phyloP scores from a whole-genome alignment of 257 asterid species.

The Fraxinus excelsior region DNA sequence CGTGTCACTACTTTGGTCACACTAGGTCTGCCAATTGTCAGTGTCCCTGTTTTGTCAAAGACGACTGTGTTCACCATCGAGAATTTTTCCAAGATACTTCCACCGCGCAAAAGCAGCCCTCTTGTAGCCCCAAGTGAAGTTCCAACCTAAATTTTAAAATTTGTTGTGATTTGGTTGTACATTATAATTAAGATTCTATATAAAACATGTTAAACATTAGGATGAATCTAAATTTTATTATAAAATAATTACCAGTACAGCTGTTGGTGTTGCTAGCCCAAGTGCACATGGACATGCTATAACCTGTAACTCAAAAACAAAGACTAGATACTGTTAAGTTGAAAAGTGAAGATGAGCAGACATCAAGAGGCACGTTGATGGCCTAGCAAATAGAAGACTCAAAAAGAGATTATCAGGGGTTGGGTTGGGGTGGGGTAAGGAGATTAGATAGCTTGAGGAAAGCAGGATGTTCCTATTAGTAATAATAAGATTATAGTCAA shows the following conservation, averaged over 20 bases:
- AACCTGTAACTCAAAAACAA: conserved; percentile 61
- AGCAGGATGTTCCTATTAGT: not conserved
- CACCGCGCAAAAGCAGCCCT: conserved; percentile 98
- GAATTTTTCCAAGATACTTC: conserved; percentile 84
- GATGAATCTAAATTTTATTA: conserved; percentile 16
- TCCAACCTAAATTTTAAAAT: conserved; percentile 68
- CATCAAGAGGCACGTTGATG: not conserved
- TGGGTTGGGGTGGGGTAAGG: not conserved
- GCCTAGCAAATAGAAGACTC: not conserved
- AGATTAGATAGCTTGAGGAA: conserved; percentile 8
- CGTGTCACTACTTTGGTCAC: conserved; percentile 74
- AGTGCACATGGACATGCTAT: conserved; percentile 99
- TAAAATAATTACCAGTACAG: conserved; percentile 77
- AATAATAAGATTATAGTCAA: conserved; percentile 8
- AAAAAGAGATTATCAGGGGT: not conserved
- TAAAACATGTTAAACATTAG: conserved; percentile 14
- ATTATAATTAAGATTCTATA: conserved; percentile 13
- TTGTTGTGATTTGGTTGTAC: conserved; percentile 12
- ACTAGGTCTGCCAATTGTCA: conserved; percentile 87
- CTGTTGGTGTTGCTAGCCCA: conserved; percentile 99
- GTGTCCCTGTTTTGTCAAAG: conserved; percentile 96
- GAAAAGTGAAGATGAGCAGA: conserved; percentile 11
- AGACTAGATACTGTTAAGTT: conserved; percentile 21
- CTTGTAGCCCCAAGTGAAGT: conserved; percentile 98
- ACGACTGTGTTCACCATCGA: conserved; percentile 77